A percentile compares a stretch with the other conserved stretches of the same genome.
Evolutionary conservation across 495 filamentous ascomycete species (phyloP).

Genomic region (Annulohypoxylon stygium): DNA sequence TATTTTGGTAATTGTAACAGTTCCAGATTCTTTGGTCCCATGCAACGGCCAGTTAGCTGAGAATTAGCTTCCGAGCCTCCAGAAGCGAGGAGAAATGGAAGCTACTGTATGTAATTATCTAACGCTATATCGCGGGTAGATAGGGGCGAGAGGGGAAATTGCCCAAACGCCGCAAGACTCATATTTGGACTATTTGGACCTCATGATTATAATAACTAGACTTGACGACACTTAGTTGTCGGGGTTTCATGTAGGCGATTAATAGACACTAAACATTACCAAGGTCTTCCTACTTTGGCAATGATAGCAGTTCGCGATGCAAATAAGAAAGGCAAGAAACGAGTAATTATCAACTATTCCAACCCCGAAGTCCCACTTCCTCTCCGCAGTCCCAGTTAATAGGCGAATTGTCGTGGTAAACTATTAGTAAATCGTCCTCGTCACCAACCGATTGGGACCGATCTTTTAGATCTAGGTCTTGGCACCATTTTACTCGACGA

Average conservation of each 20-base stretch:
- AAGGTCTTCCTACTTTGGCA: slow-evolving; percentile 25
- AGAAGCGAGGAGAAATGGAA: slow-evolving; percentile 17
- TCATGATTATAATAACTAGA: not conserved
- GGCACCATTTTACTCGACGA: not conserved
- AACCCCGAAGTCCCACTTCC: slow-evolving; percentile 23
- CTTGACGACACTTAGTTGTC: not conserved
- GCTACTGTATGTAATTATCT: slow-evolving; percentile 15
- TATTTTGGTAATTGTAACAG: slow-evolving; percentile 38
- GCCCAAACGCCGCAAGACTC: not conserved
- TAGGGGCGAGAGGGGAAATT: not conserved
- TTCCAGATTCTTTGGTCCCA: slow-evolving; percentile 6
- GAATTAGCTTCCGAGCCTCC: slow-evolving; percentile 9
- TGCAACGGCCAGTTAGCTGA: not conserved
- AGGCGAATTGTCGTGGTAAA: slow-evolving; percentile 20
- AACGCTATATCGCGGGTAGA: slow-evolving; percentile 16
- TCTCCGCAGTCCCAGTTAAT: slow-evolving; percentile 33
- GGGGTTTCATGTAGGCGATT: not conserved
- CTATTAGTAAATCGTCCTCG: slow-evolving; percentile 31
- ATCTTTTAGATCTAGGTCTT: slow-evolving; percentile 3
- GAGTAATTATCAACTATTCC: slow-evolving; percentile 7
- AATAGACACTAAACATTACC: not conserved
- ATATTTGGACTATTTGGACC: not conserved
- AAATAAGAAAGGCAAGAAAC: not conserved
- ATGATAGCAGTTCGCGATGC: slow-evolving; percentile 27
- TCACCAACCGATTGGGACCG: slow-evolving; percentile 16